These are phyloP conservation scores for Paecilomyces variotii DNA, from an alignment of 2,329 filamentous ascomycete species.

Conservation along the genomic window DNA sequence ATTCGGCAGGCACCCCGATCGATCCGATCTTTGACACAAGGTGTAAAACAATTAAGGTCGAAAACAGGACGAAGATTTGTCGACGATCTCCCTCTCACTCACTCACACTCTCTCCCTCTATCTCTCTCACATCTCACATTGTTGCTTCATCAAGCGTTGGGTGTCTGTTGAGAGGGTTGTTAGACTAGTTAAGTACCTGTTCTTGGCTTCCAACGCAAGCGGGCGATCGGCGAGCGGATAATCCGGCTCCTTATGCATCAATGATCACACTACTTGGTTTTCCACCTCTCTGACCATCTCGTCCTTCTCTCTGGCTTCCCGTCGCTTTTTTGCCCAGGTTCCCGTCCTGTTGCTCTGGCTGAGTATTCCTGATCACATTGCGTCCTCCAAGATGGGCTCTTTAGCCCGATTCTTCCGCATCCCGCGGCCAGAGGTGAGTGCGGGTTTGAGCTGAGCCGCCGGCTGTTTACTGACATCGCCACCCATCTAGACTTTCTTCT, in stretches of 20 bases:
- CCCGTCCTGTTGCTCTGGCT: conserved; percentile 1
- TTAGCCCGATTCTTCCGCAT: conserved; percentile 39
- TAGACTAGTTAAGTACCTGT: not conserved
- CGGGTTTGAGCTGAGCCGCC: not conserved
- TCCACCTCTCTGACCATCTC: conserved; percentile 1
- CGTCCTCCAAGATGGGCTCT: conserved; percentile 26
- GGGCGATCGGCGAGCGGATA: conserved; percentile 17
- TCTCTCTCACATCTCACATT: not conserved
- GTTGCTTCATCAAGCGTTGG: not conserved
- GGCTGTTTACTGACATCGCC: conserved; percentile 5
- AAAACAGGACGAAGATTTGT: not conserved
- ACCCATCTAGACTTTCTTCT: conserved; percentile 64
- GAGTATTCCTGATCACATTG: conserved; percentile 4
- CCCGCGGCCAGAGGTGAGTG: conserved; percentile 40
- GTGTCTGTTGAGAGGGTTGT: not conserved
- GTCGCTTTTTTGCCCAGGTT: not conserved
- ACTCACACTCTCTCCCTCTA: too few species aligned
- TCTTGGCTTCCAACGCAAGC: not conserved
- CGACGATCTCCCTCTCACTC: not conserved
- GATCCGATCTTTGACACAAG: not conserved
- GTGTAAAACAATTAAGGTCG: not conserved
- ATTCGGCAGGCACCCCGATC: not conserved
- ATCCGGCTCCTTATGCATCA: conserved; percentile 7
- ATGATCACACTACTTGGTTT: conserved; percentile 7
- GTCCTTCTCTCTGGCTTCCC: conserved; percentile 4